A percentile compares a stretch with the other conserved stretches of the same genome.
These are phyloP conservation scores for Jacaranda copaia DNA, from an alignment of 257 asterid species.

Conservation along the genomic window DNA sequence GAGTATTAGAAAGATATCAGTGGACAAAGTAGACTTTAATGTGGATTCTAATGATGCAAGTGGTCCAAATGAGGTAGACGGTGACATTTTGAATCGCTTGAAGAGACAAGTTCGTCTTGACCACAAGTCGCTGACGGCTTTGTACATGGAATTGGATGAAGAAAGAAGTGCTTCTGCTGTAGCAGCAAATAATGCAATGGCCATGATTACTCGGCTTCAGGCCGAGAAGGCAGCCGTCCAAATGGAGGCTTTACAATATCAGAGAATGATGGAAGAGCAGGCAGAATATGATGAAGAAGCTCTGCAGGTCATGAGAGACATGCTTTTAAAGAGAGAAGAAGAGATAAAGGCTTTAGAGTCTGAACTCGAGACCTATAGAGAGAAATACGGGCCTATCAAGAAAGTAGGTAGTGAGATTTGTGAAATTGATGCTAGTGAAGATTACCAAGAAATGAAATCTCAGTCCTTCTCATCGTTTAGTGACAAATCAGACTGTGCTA, in stretches of 20 bases:
- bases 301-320: slow-evolving; percentile 65
- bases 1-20: slow-evolving; percentile 41
- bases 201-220: slow-evolving; percentile 92
- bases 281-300: slow-evolving; percentile 92
- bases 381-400: slow-evolving; percentile 58
- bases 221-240: slow-evolving; percentile 96
- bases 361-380: slow-evolving; percentile 66
- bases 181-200: slow-evolving; percentile 99
- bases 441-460: slow-evolving; percentile 65
- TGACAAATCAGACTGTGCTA: slow-evolving; percentile 58
- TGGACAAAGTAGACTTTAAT: slow-evolving; percentile 47
- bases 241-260: slow-evolving; percentile 98
- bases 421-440: slow-evolving; percentile 72
- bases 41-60: slow-evolving; percentile 50
- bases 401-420: slow-evolving; percentile 65
- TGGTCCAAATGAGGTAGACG: slow-evolving; percentile 47
- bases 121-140: slow-evolving; percentile 70
- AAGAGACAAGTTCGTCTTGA: slow-evolving; percentile 71
- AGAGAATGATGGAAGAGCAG: slow-evolving; percentile 98
- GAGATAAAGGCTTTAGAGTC: slow-evolving; percentile 63
- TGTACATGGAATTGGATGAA: slow-evolving; percentile 89
- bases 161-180: slow-evolving; percentile 94
- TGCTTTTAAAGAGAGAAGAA: slow-evolving; percentile 67
- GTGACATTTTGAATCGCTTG: slow-evolving; percentile 50
- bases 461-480: slow-evolving; percentile 48